Conservation (phyloP, 352 stramenopile species). For the Pythium brassicae region DNA sequence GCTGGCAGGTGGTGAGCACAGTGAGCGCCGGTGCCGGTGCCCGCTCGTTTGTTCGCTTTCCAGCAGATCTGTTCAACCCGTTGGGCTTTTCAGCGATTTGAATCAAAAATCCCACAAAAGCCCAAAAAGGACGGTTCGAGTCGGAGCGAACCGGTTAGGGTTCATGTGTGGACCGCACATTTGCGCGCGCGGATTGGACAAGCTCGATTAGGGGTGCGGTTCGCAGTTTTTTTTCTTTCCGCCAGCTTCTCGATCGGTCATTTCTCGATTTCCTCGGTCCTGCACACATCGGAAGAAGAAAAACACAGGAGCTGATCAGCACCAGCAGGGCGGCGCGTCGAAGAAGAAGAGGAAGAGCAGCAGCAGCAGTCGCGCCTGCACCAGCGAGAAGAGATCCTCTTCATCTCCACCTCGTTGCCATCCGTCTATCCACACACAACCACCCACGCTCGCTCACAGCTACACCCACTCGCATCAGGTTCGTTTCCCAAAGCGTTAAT, state of each 20-base stretch:
- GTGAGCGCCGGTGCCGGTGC: too few species aligned
- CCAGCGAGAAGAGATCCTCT: background rate
- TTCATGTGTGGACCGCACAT: background rate
- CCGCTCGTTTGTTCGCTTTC: too few species aligned
- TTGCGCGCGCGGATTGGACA: constrained; percentile 1
- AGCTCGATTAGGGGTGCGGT: background rate
- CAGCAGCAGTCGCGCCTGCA: background rate
- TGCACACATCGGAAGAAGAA: constrained; percentile 15
- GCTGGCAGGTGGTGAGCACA: too few species aligned
- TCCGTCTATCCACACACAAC: too few species aligned
- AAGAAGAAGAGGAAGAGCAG: too few species aligned
- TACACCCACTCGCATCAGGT: too few species aligned
- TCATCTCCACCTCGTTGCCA: background rate
- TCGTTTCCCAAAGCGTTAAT: too few species aligned
- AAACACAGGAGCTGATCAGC: background rate
- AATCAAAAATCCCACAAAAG: too few species aligned
- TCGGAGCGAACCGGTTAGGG: constrained; percentile 8
- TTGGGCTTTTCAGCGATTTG: too few species aligned
- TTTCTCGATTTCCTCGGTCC: constrained; percentile 45
- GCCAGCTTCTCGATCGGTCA: constrained; percentile 20
- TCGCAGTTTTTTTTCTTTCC: background rate
- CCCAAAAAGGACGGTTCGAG: background rate
- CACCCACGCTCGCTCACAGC: too few species aligned
- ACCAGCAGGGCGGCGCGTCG: background rate
- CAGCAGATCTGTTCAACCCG: too few species aligned